A percentile compares a stretch with the other conserved stretches of the same genome.
Evolutionary conservation across 371 early-diverging fungal species (phyloP).

Genomic region (Modicella reniformis): DNA sequence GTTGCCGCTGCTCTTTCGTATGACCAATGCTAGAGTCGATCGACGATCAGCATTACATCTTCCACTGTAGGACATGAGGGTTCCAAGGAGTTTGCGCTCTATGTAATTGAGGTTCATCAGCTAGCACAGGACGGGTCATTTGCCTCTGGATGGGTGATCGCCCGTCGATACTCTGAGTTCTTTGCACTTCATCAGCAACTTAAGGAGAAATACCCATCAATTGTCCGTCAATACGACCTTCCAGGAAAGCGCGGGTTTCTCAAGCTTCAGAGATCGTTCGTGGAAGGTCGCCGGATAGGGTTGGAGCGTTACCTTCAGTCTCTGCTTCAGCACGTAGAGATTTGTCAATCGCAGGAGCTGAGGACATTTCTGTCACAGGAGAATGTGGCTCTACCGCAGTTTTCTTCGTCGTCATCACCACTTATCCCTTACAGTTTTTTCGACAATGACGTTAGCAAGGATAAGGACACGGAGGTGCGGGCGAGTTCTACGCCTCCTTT

Average conservation of each 20-base stretch:
- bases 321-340: constrained; percentile 61
- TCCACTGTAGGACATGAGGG: constrained; percentile 66
- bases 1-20: no score
- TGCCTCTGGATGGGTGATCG: constrained; percentile 82
- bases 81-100: constrained; percentile 75
- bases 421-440: constrained; percentile 17
- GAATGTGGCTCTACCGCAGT: constrained; percentile 61
- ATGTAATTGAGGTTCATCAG: constrained; percentile 83
- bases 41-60: constrained; percentile 67
- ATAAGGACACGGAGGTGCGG: neutral
- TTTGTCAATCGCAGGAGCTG: constrained; percentile 68
- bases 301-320: constrained; percentile 80
- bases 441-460: constrained; percentile 18
- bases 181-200: constrained; percentile 78
- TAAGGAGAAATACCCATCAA: constrained; percentile 60
- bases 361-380: constrained; percentile 75
- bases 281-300: constrained; percentile 74
- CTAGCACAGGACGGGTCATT: constrained; percentile 61
- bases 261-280: constrained; percentile 68
- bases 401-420: constrained; percentile 32
- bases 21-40: no score
- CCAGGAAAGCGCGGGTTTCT: constrained; percentile 78
- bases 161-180: constrained; percentile 85
- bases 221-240: constrained; percentile 74
- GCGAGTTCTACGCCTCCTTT: constrained; percentile 4